Base-by-base conservation (phyloP, 2,329 filamentous ascomycete genomes). In the Penicillium sp. region DNA sequence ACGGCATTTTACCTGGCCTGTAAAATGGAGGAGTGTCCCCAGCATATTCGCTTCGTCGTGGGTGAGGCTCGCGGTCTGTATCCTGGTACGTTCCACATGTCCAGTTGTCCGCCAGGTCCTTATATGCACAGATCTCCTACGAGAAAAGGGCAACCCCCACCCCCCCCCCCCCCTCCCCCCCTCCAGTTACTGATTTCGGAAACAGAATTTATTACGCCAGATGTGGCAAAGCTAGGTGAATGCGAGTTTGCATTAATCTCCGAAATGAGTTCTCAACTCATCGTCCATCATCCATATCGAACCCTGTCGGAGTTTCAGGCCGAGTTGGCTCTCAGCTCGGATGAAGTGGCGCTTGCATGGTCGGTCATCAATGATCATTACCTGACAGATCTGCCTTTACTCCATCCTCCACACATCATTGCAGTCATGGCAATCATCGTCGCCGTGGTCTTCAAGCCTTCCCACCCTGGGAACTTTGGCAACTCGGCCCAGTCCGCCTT, bases 21-120 rank as follows among this genome's bases (percentile, higher is more conserved):
- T 74, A 98, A 98, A 72, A 95, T 95, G 82, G 93, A 98, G 68
- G 93, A 98, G 69, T 90, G 85, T 43, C 93, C 93, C 3, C 91
- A 97, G 67, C 93, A 98, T 67, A 97, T 98, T 61, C 82, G 93
- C 28, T 80, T 95, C 54, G 85, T 98, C 49, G 84, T 93, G 9
- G 85, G 83, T 40, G 93, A 98, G 68, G 89, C 90, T 3, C 83
- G 89, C 32, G 81, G 85, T 49, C 78, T 94, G 50, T 95, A 89
- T 88, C 84, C 88, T 61, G 80, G 82, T 81, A 73, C 42, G 68
- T 37, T 27, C 18, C 29, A 47, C 39, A 41, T 37, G 44, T 29
- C 42, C 27, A 40, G 26, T 12, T 36, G 27, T 39, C 36, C 25
- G 12, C 18, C n/a, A 24, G n/a, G 13, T 5, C 18, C 18, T 18